A percentile compares a stretch with the other conserved stretches of the same genome.
Evolutionary conservation across 768 basidiomycete species (phyloP).

Genomic region (Tephrocybe sp.): DNA sequence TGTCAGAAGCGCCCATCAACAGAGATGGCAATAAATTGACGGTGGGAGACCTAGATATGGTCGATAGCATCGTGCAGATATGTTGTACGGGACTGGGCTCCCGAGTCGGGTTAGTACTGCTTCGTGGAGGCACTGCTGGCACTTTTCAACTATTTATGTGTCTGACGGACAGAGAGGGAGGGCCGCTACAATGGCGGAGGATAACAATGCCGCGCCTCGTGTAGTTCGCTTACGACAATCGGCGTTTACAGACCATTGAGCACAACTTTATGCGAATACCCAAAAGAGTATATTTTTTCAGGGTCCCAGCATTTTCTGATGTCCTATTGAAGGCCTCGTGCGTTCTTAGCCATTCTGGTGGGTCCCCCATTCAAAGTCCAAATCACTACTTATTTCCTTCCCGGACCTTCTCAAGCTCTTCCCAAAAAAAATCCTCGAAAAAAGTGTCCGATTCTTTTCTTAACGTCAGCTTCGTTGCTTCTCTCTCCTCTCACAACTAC

Average conservation of each 20-base stretch:
- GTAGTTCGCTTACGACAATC: conserved; percentile 23
- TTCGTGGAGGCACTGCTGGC: neutral
- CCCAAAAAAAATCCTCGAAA: conserved; percentile 10
- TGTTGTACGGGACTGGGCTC: neutral
- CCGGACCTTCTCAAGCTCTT: conserved; percentile 5
- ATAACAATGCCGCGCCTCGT: conserved; percentile 12
- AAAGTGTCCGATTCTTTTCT: conserved; percentile 8
- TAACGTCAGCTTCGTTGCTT: conserved; percentile 8
- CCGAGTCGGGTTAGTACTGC: neutral
- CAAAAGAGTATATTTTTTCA: conserved; percentile 21
- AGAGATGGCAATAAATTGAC: conserved; percentile 5
- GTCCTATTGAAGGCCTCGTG: conserved; percentile 16
- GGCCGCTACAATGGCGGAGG: neutral
- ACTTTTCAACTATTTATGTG: neutral
- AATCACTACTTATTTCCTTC: conserved; percentile 17
- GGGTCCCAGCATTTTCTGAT: conserved; percentile 24
- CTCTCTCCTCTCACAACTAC: conserved; percentile 3
- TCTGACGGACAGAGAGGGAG: neutral
- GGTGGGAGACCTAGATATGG: neutral
- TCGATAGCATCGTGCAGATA: neutral
- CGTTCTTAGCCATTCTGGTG: conserved; percentile 11
- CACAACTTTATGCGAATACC: conserved; percentile 18
- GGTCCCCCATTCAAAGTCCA: conserved; percentile 11
- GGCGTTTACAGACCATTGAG: conserved; percentile 17
- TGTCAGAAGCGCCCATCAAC: conserved; percentile 8